Base-by-base conservation (phyloP, 2,329 filamentous ascomycete genomes). In the Beauveria pseudobassiana region DNA sequence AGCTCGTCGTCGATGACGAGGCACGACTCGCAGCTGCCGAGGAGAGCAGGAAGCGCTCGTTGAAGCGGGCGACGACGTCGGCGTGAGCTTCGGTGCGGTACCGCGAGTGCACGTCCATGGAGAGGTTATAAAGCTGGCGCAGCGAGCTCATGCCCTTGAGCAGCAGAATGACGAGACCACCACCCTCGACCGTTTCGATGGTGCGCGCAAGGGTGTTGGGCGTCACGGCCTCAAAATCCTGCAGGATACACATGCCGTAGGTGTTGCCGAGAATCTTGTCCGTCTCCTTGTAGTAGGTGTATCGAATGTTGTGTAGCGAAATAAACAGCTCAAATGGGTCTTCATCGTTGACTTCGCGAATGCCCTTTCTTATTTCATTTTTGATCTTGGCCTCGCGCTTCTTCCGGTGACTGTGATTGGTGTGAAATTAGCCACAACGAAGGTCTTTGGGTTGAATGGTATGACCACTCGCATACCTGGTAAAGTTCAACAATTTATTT, bases 201-300 rank as follows among this genome's bases (percentile, higher is more conserved):
- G 93, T 97, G 64, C 93, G 86, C 24, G 95, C 95, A 38, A 99
- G 84, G 66, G 97, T 82, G 72, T 99, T 99, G n/a, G 95, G 95
- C 10, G 95, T 99, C 67, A 99, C 85, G 46, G 93, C 95, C 76
- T 99, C 95, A 70, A 99, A 99, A 72, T 99, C 95, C 75, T 99
- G 95, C 68, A 99, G 78, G 66, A 99, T 96, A 74, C 92, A 97
- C 91, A 97, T 97, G 72, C 93, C 93, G 72, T 95, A 99, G 49
- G 95, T 99, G 75, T 98, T 96, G 73, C 95, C 95, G 62, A 98
- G 77, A 71, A 99, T 97, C 81, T 97, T 98, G 71, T 99, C 95
- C 30, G 95, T 98, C 79, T 99, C 95, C 78, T 99, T 99, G 81
- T 99, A 99, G 82, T 96, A 99, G 62, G 95, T 91, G 83, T 99